These are phyloP conservation scores for Aspergillus steynii DNA, from an alignment of 495 filamentous ascomycete species.

Conservation along the genomic window DNA sequence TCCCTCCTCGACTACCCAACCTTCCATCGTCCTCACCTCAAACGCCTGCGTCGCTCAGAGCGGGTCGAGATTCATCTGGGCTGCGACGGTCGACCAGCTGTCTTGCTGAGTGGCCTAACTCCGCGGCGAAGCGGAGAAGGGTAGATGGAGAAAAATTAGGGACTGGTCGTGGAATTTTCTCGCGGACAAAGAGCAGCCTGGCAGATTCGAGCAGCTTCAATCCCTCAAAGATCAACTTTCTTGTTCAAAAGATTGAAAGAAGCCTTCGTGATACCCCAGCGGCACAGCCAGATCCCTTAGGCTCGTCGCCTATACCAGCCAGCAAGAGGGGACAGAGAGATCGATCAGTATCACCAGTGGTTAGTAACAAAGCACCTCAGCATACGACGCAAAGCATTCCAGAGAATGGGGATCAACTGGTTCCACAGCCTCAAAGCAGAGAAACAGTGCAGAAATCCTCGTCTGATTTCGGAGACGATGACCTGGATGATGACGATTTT, in stretches of 20 bases:
- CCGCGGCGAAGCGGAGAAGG: slow-evolving; percentile 55
- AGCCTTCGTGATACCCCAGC: slow-evolving; percentile 48
- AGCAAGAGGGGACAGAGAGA: slow-evolving; percentile 34
- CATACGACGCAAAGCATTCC: neutral
- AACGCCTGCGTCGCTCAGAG: slow-evolving; percentile 46
- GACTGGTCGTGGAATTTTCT: slow-evolving; percentile 42
- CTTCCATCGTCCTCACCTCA: slow-evolving; percentile 74
- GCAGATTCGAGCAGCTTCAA: slow-evolving; percentile 51
- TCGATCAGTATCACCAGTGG: slow-evolving; percentile 49
- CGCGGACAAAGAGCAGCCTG: slow-evolving; percentile 54
- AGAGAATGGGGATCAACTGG: slow-evolving; percentile 10
- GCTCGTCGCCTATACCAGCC: slow-evolving; percentile 57
- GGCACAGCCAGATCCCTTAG: slow-evolving; percentile 39
- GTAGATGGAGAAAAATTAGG: slow-evolving; percentile 31
- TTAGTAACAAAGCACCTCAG: slow-evolving; percentile 24
- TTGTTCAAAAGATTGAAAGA: slow-evolving; percentile 69
- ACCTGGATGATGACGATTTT: slow-evolving; percentile 53
- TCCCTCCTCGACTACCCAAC: slow-evolving; percentile 56
- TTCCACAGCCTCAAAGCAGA: slow-evolving; percentile 7
- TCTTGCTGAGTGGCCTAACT: slow-evolving; percentile 60
- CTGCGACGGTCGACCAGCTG: slow-evolving; percentile 73
- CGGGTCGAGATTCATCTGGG: slow-evolving; percentile 49
- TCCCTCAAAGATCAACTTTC: slow-evolving; percentile 58
- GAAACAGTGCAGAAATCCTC: slow-evolving; percentile 36
- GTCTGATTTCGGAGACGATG: slow-evolving; percentile 63